Evolutionary conservation across 192 early-diverging fungal species (phyloP).

Genomic region (Gigaspora rosea): DNA sequence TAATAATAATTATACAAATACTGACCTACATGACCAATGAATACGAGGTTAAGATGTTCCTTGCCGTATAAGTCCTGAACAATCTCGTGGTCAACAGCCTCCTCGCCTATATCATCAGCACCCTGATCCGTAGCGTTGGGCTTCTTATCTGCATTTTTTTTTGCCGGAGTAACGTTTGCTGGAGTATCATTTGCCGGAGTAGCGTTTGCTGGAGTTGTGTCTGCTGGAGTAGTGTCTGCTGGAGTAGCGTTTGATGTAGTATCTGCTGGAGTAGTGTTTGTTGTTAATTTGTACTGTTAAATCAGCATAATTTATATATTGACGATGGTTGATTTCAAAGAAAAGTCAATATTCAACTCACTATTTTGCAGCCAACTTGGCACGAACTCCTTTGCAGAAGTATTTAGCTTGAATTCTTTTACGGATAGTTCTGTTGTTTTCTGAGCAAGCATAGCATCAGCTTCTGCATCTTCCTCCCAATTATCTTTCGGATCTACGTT

Average conservation of each 20-base stretch:
- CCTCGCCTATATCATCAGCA: conserved; percentile 51
- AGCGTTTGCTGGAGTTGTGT: conserved; percentile 21
- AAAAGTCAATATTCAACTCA: conserved; percentile 35
- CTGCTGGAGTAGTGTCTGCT: not conserved
- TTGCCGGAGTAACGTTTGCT: conserved; percentile 36
- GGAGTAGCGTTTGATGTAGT: conserved; percentile 11
- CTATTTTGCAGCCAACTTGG: conserved; percentile 57
- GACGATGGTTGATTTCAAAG: conserved; percentile 27
- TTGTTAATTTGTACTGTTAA: conserved; percentile 15
- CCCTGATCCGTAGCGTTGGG: conserved; percentile 40
- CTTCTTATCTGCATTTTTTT: conserved; percentile 30
- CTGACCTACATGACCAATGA: conserved; percentile 94
- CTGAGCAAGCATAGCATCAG: conserved; percentile 34
- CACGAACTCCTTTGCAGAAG: conserved; percentile 71
- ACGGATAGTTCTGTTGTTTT: conserved; percentile 49
- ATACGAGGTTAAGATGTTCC: conserved; percentile 96
- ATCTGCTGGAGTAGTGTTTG: conserved; percentile 33
- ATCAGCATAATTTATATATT: conserved; percentile 38
- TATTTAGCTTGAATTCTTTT: conserved; percentile 64
- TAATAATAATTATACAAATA: conserved; percentile 39
- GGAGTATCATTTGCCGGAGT: conserved; percentile 36
- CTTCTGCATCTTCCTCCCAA: conserved; percentile 34
- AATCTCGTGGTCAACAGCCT: conserved; percentile 52
- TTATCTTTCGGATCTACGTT: conserved; percentile 21
- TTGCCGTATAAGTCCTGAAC: conserved; percentile 78